These are phyloP conservation scores for Entomortierella beljakovae DNA, from an alignment of 192 early-diverging fungal species.

Conservation along the genomic window DNA sequence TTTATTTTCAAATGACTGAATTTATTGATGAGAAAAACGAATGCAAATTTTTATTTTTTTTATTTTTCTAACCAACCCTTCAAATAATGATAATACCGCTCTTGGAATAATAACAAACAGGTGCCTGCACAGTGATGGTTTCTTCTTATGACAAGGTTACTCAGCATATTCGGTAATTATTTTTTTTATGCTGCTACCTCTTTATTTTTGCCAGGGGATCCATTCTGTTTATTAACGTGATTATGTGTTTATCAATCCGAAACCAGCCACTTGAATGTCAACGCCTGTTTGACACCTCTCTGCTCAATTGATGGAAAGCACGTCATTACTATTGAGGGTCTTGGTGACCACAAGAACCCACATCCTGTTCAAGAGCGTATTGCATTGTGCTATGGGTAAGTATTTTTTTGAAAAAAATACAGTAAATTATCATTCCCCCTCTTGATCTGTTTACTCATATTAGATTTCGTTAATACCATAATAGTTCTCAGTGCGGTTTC, in stretches of 20 bases:
- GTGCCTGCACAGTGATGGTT: constrained; percentile 85
- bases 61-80: too few relatives aligned
- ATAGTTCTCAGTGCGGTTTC: constrained; percentile 87
- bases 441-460: neutral
- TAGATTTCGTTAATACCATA: neutral
- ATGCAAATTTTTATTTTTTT: neutral
- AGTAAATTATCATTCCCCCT: neutral
- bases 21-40: neutral
- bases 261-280: constrained; percentile 52
- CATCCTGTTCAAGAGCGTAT: constrained; percentile 84
- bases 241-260: neutral
- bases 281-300: constrained; percentile 77
- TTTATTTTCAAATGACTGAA: neutral
- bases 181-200: neutral
- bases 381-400: constrained; percentile 73
- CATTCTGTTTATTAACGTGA: constrained; percentile 2
- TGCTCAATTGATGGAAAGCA: constrained; percentile 83
- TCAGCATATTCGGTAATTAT: constrained; percentile 56
- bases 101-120: constrained; percentile 23
- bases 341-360: constrained; percentile 73
- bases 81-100: too few relatives aligned
- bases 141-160: constrained; percentile 66
- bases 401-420: neutral
- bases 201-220: constrained; percentile 9
- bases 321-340: constrained; percentile 85